These are phyloP conservation scores for Lichtheimia corymbifera DNA, from an alignment of 371 early-diverging fungal species.

Conservation along the genomic window DNA sequence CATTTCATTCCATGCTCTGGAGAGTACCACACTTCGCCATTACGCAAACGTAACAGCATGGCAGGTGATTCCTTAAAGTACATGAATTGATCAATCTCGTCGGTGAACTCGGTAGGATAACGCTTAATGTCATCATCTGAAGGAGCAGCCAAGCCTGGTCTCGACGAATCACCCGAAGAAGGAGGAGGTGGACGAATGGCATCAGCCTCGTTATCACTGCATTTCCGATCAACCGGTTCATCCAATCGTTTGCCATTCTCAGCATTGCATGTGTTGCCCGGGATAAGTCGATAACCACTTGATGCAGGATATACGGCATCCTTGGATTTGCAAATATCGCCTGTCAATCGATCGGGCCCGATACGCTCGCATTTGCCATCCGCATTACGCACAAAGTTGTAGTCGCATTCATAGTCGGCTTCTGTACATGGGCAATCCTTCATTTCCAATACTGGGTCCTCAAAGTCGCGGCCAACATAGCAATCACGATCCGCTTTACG, in stretches of 20 bases:
- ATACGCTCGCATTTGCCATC: conserved; percentile 59
- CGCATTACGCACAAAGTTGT: conserved; percentile 65
- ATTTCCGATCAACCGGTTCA: conserved; percentile 63
- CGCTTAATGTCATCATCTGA: conserved; percentile 37
- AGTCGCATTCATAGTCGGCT: conserved; percentile 93
- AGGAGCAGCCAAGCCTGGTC: conserved; percentile 23
- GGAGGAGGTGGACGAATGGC: conserved; percentile 11
- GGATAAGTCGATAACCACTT: conserved; percentile 87
- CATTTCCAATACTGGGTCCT: conserved; percentile 52
- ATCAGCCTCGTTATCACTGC: conserved; percentile 45
- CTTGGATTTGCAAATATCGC: conserved; percentile 54
- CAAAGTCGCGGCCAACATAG: conserved; percentile 70
- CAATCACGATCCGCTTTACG: conserved; percentile 80
- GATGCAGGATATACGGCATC: conserved; percentile 75
- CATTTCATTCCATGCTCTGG: conserved; percentile 68
- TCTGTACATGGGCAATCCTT: conserved; percentile 78
- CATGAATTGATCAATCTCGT: conserved; percentile 52
- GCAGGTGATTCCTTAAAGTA: conserved; percentile 60
- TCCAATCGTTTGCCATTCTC: conserved; percentile 58
- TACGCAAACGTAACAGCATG: conserved; percentile 54
- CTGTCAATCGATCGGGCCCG: conserved; percentile 55
- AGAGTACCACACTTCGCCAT: conserved; percentile 66
- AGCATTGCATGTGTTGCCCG: conserved; percentile 74
- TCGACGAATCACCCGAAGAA: not conserved
- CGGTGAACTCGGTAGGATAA: conserved; percentile 40